Percentiles rank a stretch among this genome's conserved stretches.
Conservation (phyloP, 2,329 filamentous ascomycete species). For the Xenoacremonium recifei region DNA sequence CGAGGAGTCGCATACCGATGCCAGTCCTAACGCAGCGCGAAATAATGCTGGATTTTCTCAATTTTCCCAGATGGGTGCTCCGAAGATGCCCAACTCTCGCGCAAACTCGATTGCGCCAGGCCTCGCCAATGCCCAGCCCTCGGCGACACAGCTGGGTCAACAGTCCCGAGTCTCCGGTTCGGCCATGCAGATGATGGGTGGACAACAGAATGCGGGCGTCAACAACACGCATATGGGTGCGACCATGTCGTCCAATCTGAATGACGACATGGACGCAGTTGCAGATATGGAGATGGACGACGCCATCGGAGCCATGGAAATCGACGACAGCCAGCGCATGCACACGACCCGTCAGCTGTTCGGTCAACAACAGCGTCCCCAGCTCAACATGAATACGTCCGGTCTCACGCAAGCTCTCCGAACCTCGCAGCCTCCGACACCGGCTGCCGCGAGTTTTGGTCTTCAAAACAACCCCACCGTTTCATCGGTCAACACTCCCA, state of each 20-base stretch:
- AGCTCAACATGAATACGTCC: slow-evolving; percentile 78
- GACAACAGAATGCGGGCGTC: slow-evolving; percentile 24
- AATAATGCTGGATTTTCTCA: slow-evolving; percentile 42
- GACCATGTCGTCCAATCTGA: slow-evolving; percentile 38
- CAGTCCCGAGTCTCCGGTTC: slow-evolving; percentile 28
- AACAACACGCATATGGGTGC: slow-evolving; percentile 39
- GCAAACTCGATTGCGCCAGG: slow-evolving; percentile 29
- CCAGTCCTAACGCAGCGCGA: slow-evolving; percentile 44
- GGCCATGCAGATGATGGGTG: slow-evolving; percentile 42
- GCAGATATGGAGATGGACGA: slow-evolving; percentile 99
- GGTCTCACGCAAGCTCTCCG: slow-evolving; percentile 75
- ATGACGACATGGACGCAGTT: slow-evolving; percentile 75
- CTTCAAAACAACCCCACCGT: slow-evolving; percentile 94
- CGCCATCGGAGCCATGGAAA: slow-evolving; percentile 63
- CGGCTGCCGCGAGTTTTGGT: slow-evolving; percentile 71
- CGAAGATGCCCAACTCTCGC: slow-evolving; percentile 34
- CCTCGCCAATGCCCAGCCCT: slow-evolving; percentile 27
- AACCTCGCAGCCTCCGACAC: slow-evolving; percentile 83
- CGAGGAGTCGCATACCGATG: slow-evolving; percentile 86
- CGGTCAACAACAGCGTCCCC: slow-evolving; percentile 62
- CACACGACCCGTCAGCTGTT: slow-evolving; percentile 71
- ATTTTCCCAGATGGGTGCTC: slow-evolving; percentile 34
- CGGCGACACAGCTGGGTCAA: slow-evolving; percentile 32
- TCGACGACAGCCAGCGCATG: slow-evolving; percentile 62
- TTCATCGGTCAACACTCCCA: slow-evolving; percentile 94